These are phyloP conservation scores for Clitocybe nebularis DNA, from an alignment of 1,284 basidiomycete genomes.

Conservation along the genomic window DNA sequence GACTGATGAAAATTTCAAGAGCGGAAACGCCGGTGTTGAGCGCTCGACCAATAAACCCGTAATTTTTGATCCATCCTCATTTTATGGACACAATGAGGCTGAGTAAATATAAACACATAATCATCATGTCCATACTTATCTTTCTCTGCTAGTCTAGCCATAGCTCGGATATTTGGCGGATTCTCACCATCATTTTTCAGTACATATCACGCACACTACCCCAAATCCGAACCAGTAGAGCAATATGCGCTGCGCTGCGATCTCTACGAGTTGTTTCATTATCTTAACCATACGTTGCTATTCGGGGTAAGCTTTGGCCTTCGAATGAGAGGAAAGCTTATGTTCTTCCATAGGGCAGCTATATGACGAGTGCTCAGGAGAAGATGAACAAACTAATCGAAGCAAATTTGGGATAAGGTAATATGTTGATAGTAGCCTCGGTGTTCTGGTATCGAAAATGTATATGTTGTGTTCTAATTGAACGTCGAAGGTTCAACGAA, in stretches of 20 bases:
- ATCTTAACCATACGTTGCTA: constrained; percentile 77
- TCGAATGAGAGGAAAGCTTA: background rate
- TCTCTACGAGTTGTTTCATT: constrained; percentile 85
- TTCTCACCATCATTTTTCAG: constrained; percentile 69
- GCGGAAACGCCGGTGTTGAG: constrained; percentile 70
- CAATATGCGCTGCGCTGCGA: constrained; percentile 70
- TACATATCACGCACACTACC: constrained; percentile 68
- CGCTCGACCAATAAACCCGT: constrained; percentile 53
- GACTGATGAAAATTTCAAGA: constrained; percentile 35
- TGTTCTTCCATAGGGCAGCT: constrained; percentile 43
- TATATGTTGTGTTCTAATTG: background rate
- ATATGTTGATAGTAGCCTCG: background rate
- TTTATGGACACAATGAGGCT: constrained; percentile 84
- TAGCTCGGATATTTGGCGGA: constrained; percentile 83
- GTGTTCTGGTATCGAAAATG: background rate
- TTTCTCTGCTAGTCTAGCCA: constrained; percentile 57
- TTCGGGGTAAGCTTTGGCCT: constrained; percentile 44
- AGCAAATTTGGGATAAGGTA: background rate
- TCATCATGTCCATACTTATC: background rate
- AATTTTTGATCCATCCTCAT: constrained; percentile 81
- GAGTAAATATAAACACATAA: constrained; percentile 45
- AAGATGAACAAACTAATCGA: constrained; percentile 54
- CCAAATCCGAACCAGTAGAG: constrained; percentile 63
- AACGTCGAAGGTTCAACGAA: background rate
- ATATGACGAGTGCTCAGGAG: constrained; percentile 47